Conservation (phyloP, 305 asterid species). For the Fraxinus velutina region DNA sequence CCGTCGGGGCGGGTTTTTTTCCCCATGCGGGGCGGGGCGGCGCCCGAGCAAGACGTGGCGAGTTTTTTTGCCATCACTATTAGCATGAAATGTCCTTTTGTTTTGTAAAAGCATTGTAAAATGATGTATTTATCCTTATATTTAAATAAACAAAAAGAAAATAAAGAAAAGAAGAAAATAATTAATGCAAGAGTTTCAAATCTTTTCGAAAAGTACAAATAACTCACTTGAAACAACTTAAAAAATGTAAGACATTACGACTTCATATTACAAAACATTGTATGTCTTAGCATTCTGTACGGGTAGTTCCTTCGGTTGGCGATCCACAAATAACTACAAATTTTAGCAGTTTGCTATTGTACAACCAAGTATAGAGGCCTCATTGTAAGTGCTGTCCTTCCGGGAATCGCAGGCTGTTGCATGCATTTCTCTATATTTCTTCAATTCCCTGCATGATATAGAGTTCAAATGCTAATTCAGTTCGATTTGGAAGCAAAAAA, state of each 20-base stretch:
- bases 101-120: background rate
- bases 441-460: slow-evolving; percentile 38
- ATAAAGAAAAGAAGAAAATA: background rate
- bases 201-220: background rate
- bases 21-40: too few species aligned
- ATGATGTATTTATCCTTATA: background rate
- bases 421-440: slow-evolving; percentile 20
- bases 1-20: too few species aligned
- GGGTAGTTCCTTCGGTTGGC: background rate
- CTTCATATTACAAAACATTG: background rate
- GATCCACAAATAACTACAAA: background rate
- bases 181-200: background rate
- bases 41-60: too few species aligned
- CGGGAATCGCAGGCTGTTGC: background rate
- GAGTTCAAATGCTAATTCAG: background rate
- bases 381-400: slow-evolving; percentile 15
- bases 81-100: background rate
- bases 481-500: slow-evolving; percentile 9
- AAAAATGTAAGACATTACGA: background rate
- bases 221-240: background rate
- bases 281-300: background rate
- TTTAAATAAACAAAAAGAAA: background rate
- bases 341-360: background rate
- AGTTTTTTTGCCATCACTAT: background rate
- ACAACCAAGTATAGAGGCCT: background rate